Percentiles rank a stretch among this genome's conserved stretches.
These are phyloP conservation scores for Rhododendron kiyosumense DNA, from an alignment of 148 eudicot species.

Conservation along the genomic window DNA sequence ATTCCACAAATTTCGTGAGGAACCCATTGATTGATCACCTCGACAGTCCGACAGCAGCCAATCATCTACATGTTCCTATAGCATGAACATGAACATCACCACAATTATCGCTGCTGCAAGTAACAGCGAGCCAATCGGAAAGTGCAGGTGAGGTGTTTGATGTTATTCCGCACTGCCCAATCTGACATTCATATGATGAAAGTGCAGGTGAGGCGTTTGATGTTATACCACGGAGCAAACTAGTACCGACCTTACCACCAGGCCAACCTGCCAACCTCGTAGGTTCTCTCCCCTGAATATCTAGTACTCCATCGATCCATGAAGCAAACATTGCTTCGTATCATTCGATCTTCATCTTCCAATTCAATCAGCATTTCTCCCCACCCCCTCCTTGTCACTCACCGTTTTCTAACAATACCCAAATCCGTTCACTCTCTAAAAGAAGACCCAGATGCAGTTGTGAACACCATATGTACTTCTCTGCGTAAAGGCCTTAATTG, in stretches of 20 bases:
- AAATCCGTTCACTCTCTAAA: neutral
- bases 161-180: neutral
- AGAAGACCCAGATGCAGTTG: slow-evolving; percentile 13
- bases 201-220: neutral
- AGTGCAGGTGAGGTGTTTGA: neutral
- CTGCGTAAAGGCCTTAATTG: slow-evolving; percentile 57
- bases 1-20: no score
- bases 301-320: neutral
- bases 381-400: neutral
- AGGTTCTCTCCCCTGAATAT: neutral
- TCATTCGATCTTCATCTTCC: neutral
- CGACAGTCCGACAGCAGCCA: no score
- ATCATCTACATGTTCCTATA: no score
- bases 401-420: neutral
- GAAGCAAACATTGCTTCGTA: slow-evolving; percentile 9
- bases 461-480: slow-evolving; percentile 42
- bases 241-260: no score
- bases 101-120: no score
- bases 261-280: neutral
- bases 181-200: no score
- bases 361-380: neutral
- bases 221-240: neutral
- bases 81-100: no score
- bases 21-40: no score
- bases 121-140: neutral